These are phyloP conservation scores for Tricholoma terreum DNA, from an alignment of 768 basidiomycete genomes.

Conservation along the genomic window DNA sequence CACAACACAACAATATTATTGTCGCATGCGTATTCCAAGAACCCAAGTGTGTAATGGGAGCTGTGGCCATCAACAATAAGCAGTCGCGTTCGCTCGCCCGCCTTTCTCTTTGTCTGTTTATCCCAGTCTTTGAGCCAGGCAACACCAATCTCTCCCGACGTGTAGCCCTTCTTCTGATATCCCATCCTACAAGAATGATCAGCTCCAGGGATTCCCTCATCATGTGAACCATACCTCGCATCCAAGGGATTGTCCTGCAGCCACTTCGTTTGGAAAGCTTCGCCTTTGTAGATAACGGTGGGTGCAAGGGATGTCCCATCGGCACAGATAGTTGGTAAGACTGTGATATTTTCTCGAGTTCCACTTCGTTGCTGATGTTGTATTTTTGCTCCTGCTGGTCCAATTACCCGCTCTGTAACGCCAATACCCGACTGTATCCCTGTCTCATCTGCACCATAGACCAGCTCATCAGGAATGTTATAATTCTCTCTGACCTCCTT, in stretches of 20 bases:
- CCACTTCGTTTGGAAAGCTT: too few species aligned
- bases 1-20: too few species aligned
- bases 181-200: constrained; percentile 16
- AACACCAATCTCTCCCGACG: neutral
- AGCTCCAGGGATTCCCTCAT: neutral
- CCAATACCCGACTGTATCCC: too few species aligned
- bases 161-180: constrained; percentile 9
- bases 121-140: too few species aligned
- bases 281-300: constrained; percentile 34
- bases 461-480: constrained; percentile 12
- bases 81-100: constrained; percentile 25
- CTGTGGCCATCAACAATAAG: constrained; percentile 48
- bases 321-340: constrained; percentile 37
- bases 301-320: constrained; percentile 32
- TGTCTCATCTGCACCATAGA: constrained; percentile 18
- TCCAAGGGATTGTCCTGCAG: too few species aligned
- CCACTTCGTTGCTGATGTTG: constrained; percentile 18
- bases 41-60: too few species aligned
- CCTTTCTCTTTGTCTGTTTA: constrained; percentile 36
- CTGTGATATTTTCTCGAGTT: constrained; percentile 33
- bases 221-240: constrained; percentile 28
- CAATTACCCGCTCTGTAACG: too few species aligned
- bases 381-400: too few species aligned
- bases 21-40: too few species aligned
- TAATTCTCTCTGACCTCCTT: neutral